A percentile compares a stretch with the other conserved stretches of the same genome.
Conservation (phyloP, 2,329 filamentous ascomycete species). For the Pyrenochaeta sp. region DNA sequence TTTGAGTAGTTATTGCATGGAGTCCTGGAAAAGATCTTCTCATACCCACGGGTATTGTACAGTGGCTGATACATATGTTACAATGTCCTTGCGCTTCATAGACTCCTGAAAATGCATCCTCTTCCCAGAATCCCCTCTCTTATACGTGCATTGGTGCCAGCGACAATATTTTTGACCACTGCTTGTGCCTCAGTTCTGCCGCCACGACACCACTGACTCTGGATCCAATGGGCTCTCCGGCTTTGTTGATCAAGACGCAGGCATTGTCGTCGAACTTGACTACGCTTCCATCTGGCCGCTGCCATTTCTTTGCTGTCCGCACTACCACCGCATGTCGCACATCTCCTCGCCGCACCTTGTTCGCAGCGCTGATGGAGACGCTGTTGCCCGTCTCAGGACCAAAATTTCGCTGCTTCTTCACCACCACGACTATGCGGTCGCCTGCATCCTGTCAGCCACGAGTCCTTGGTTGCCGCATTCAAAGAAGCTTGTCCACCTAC, state of each 20-base stretch:
- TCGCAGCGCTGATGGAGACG: constrained; percentile 76
- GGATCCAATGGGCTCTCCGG: constrained; percentile 92
- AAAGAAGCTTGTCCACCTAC: constrained; percentile 61
- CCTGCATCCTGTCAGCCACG: constrained; percentile 61
- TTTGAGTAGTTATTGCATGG: constrained; percentile 32
- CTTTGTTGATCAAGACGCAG: constrained; percentile 96
- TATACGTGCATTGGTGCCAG: constrained; percentile 86
- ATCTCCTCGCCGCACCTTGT: constrained; percentile 96
- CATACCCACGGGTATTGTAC: constrained; percentile 48
- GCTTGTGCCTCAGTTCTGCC: constrained; percentile 84
- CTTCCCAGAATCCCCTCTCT: constrained; percentile 6
- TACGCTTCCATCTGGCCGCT: constrained; percentile 86
- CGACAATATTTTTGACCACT: constrained; percentile 98
- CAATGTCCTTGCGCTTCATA: constrained; percentile 24
- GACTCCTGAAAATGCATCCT: constrained; percentile 32
- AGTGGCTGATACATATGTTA: constrained; percentile 42
- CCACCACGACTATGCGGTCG: constrained; percentile 95
- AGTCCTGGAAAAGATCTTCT: constrained; percentile 39
- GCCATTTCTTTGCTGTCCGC: constrained; percentile 85
- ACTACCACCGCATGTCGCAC: constrained; percentile 96
- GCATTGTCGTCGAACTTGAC: constrained; percentile 98
- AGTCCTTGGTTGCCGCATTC: not conserved
- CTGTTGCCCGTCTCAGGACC: constrained; percentile 75
- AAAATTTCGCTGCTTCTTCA: constrained; percentile 91
- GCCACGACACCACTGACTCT: constrained; percentile 81